Conservation (phyloP, 2,329 filamentous ascomycete genomes). For the Madurella mycetomatis region DNA sequence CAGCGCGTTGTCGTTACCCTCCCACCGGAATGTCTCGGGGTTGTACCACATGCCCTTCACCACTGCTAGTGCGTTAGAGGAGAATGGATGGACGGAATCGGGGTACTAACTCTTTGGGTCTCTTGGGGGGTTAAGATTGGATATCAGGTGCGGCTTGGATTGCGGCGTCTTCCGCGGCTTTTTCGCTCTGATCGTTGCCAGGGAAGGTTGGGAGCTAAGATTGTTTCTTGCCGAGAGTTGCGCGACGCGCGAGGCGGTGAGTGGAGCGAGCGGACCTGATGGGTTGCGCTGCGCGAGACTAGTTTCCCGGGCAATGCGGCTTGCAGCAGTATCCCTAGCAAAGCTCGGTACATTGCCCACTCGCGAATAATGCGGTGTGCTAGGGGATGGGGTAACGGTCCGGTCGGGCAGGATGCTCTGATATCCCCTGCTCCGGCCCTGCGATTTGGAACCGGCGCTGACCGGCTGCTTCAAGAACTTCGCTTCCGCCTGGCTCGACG, state of each 20-base stretch:
- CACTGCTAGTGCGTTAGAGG: constrained; percentile 44
- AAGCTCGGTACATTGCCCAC: constrained; percentile 56
- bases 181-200: constrained; percentile 45
- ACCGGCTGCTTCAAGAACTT: constrained; percentile 77
- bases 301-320: constrained; percentile 60
- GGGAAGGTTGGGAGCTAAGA: constrained; percentile 39
- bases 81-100: neutral
- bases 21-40: constrained; percentile 80
- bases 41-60: constrained; percentile 98
- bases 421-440: constrained; percentile 52
- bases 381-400: constrained; percentile 48
- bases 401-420: constrained; percentile 54
- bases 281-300: constrained; percentile 56
- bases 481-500: constrained; percentile 74
- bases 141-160: constrained; percentile 80
- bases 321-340: constrained; percentile 61
- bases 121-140: constrained; percentile 69
- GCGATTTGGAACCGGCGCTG: constrained; percentile 62
- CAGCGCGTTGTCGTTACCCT: constrained; percentile 88
- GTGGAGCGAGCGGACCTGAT: constrained; percentile 50
- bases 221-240: constrained; percentile 49
- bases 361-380: constrained; percentile 53
- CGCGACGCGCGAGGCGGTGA: constrained; percentile 51
- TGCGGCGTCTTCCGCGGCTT: constrained; percentile 55
- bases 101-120: constrained; percentile 70